Evolutionary conservation across 2,329 filamentous ascomycete species (phyloP).

Genomic region (Penicillium verrucosum): DNA sequence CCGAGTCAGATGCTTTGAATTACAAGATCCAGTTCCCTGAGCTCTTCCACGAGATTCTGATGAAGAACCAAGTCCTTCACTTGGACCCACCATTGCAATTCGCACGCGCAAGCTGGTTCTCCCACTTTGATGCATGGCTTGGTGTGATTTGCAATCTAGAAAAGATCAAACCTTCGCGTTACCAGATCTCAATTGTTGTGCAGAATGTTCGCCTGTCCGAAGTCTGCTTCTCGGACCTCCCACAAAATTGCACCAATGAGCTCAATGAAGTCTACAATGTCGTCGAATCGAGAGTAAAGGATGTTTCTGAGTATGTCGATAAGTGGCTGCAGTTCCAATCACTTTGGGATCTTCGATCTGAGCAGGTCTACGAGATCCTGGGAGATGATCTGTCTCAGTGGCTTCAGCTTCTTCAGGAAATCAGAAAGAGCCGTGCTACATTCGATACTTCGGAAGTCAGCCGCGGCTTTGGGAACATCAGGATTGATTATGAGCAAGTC

Average conservation of each 20-base stretch:
- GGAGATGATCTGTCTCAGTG: conserved; percentile 89
- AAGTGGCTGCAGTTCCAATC: conserved; percentile 99
- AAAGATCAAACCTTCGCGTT: conserved; percentile 91
- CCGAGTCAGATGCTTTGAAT: conserved; percentile 28
- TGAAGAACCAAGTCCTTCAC: conserved; percentile 97
- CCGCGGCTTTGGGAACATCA: conserved; percentile 87
- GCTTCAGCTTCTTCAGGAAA: conserved; percentile 94
- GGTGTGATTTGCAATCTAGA: conserved; percentile 87
- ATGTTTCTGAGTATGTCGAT: conserved; percentile 83
- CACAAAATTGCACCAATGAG: conserved; percentile 74
- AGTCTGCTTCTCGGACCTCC: conserved; percentile 75
- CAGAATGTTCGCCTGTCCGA: conserved; percentile 40
- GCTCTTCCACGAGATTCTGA: conserved; percentile 87
- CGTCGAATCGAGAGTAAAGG: conserved; percentile 76
- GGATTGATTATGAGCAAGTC: conserved; percentile 96
- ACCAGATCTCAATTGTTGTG: conserved; percentile 74
- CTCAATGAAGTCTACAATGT: conserved; percentile 77
- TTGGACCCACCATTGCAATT: conserved; percentile 90
- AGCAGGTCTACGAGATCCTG: conserved; percentile 88
- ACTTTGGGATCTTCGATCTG: conserved; percentile 93
- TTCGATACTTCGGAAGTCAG: conserved; percentile 97
- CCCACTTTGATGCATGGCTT: conserved; percentile 89
- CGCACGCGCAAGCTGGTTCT: conserved; percentile 88
- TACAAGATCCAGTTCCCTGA: conserved; percentile 44
- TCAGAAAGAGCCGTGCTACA: conserved; percentile 88